Evolutionary conservation across 106 monocot genomes (phyloP), one percentile per base, ranked within the genome.

Genomic region (Phalaenopsis aphrodite): DNA sequence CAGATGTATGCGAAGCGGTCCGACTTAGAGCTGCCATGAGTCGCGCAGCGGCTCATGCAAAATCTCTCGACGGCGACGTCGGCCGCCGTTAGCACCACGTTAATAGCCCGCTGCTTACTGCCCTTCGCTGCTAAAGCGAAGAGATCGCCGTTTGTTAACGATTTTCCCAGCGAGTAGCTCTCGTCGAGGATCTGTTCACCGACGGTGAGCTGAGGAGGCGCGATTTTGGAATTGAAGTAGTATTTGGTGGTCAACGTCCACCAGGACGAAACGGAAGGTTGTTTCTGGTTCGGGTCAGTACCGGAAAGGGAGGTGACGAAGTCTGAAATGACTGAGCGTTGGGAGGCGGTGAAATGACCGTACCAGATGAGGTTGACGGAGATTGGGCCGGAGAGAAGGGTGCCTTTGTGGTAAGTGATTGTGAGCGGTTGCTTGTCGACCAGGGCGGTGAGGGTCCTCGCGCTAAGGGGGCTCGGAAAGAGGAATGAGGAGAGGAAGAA

Each of bases 321-420:
- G 75, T 93, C 93, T 48, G 85, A 43, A 75, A 91, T 41, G 73
- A 88, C 71, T 69, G 91, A 71, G 65, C 86, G 84, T 48, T 94
- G 94, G 37, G 86, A 46, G 42, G 89, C 47, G 47, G 89, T 55
- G 87, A 91, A 91, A 38, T 55, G 75, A 73, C 94, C 94, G 80
- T 94, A 94, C 85, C 84, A 93, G 80, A 91, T 47, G 77, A 91
- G 82, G 83, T 88, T 82, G 48, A 93, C 15, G 76, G 87, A 81
- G 85, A 75, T 72, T 77, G 85, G 82, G 0, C 93, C 93, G 55
- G 80, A 87, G 75, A 93, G 89, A 45, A 93, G 89, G 4, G 77
- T 75, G 78, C 93, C 93, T 42, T 83, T 79, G 85, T 93, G 93
- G 86, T 89, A 88, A 5, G 75, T 75, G 30, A 87, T 71, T 5